phyloP scores from a whole-genome alignment of 345 rosid genomes.

The Nasturtium officinale region DNA sequence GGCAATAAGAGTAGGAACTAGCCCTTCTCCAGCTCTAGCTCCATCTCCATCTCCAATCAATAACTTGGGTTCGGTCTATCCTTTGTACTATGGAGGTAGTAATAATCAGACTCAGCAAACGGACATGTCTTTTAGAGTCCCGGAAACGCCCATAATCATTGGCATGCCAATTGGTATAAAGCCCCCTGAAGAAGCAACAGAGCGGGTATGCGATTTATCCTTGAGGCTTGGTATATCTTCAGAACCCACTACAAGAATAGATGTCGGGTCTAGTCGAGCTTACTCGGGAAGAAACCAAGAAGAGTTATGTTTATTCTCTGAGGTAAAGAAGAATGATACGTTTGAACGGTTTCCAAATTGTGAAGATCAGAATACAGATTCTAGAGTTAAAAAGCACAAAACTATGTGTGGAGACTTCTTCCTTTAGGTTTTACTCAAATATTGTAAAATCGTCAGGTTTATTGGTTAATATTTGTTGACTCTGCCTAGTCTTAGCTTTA shows the following conservation, averaged over 20 bases:
- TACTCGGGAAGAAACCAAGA: slow-evolving; percentile 44
- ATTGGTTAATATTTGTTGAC: slow-evolving; percentile 26
- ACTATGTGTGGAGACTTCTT: slow-evolving; percentile 46
- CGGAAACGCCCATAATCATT: slow-evolving; percentile 53
- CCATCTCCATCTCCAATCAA: slow-evolving; percentile 11
- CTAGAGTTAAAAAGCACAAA: slow-evolving; percentile 54
- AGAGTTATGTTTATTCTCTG: slow-evolving; percentile 67
- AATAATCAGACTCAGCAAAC: slow-evolving; percentile 47
- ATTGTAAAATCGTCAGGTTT: slow-evolving; percentile 33
- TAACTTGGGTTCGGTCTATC: slow-evolving; percentile 65
- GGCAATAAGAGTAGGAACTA: slow-evolving; percentile 45
- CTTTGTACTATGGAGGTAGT: slow-evolving; percentile 67
- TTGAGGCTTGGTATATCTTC: slow-evolving; percentile 72
- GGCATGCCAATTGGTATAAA: slow-evolving; percentile 74
- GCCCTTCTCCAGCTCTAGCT: slow-evolving; percentile 1
- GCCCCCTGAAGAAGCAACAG: slow-evolving; percentile 46
- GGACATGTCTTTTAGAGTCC: slow-evolving; percentile 44
- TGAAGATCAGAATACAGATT: slow-evolving; percentile 48
- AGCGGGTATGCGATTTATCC: slow-evolving; percentile 70
- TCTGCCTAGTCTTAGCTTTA: slow-evolving; percentile 19
- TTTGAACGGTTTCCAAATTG: slow-evolving; percentile 44
- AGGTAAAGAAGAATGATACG: slow-evolving; percentile 46
- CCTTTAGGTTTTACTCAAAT: slow-evolving; percentile 27
- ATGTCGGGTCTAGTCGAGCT: slow-evolving; percentile 47
- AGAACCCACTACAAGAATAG: slow-evolving; percentile 49